phyloP scores from a whole-genome alignment of 805 yeast genomes.

The Candida suzukii region DNA sequence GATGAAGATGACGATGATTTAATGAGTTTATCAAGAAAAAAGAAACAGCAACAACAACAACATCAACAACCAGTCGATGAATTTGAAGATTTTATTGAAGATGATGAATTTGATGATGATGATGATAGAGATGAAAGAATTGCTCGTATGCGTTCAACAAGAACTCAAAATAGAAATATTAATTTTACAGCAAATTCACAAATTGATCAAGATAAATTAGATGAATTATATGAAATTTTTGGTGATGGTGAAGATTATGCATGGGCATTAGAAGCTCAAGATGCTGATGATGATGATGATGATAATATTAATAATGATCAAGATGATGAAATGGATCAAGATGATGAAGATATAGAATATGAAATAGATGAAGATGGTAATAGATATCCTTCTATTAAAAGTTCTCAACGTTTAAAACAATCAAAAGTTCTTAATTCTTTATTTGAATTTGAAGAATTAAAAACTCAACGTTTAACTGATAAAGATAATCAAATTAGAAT shows the following conservation, averaged over 20 bases:
- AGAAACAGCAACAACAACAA: constrained; percentile 10
- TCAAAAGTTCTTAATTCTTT: constrained; percentile 74
- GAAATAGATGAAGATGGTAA: constrained; percentile 33
- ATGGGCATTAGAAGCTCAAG: constrained; percentile 95
- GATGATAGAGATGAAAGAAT: constrained; percentile 46
- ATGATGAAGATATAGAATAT: constrained; percentile 36
- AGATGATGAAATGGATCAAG: constrained; percentile 33
- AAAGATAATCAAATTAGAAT: constrained; percentile 84
- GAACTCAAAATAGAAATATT: constrained; percentile 18
- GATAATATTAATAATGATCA: constrained; percentile 48
- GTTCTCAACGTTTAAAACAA: constrained; percentile 16
- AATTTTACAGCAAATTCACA: constrained; percentile 31
- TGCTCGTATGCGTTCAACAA: constrained; percentile 28
- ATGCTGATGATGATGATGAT: constrained; percentile 48
- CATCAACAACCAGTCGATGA: constrained; percentile 51
- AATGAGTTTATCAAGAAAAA: constrained; percentile 21
- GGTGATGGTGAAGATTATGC: constrained; percentile 97
- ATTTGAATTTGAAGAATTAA: constrained; percentile 89
- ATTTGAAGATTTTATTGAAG: constrained; percentile 95
- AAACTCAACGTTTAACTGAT: constrained; percentile 85
- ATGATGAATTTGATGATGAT: constrained; percentile 90
- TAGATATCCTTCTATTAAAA: constrained; percentile 20
- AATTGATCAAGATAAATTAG: constrained; percentile 82
- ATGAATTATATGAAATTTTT: constrained; percentile 89
- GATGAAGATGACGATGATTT: constrained; percentile 25